Evolutionary conservation across 441 rosid species (phyloP).

Genomic region (Croton laevigatus): DNA sequence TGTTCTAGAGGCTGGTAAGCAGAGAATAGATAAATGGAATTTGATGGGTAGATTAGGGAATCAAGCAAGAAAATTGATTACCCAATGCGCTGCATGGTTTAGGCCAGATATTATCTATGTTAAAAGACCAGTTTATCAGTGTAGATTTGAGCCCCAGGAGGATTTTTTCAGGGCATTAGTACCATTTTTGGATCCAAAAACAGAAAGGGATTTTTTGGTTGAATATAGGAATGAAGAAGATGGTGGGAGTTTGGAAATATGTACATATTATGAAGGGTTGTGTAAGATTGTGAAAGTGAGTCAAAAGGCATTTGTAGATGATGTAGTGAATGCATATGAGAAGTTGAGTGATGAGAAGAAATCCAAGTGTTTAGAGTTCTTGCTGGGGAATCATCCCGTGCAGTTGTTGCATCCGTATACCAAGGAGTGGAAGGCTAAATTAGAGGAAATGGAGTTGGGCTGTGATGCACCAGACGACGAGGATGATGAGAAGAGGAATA

Average conservation of each 20-base stretch:
- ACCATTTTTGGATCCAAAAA: conserved; percentile 64
- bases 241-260: conserved; percentile 50
- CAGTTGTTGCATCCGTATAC: conserved; percentile 85
- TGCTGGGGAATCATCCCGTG: conserved; percentile 68
- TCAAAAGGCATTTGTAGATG: conserved; percentile 86
- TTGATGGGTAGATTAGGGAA: conserved; percentile 92
- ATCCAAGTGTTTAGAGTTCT: conserved; percentile 62
- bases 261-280: conserved; percentile 76
- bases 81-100: conserved; percentile 86
- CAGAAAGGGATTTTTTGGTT: conserved; percentile 53
- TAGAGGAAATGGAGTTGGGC: conserved; percentile 92
- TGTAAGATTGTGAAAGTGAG: conserved; percentile 82
- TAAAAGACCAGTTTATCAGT: conserved; percentile 83
- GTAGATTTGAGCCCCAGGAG: conserved; percentile 84
- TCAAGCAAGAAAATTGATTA: conserved; percentile 55
- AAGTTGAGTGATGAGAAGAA: conserved; percentile 76
- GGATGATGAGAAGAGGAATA: conserved; percentile 25
- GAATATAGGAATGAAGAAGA: conserved; percentile 57
- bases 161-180: conserved; percentile 52
- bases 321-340: conserved; percentile 82
- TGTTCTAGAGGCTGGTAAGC: conserved; percentile 61
- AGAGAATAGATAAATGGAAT: conserved; percentile 89
- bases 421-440: conserved; percentile 87
- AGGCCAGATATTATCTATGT: conserved; percentile 88
- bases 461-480: conserved; percentile 93